Evolutionary conservation across 106 monocot genomes (phyloP).

Genomic region (Apostasia shenzhenica): DNA sequence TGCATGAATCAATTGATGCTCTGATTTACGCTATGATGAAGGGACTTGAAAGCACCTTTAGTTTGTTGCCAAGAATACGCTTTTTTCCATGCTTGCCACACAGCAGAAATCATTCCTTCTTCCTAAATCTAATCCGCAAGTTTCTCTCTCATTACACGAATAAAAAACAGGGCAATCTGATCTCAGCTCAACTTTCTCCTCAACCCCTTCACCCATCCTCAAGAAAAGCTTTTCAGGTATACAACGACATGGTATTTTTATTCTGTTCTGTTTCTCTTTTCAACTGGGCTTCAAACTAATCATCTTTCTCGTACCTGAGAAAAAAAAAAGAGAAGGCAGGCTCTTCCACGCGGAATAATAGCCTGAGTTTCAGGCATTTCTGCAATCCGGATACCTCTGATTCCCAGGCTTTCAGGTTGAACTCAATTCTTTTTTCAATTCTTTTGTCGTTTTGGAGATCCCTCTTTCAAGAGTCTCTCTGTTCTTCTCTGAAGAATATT

Average conservation of each 20-base stretch:
- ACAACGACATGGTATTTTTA: background rate
- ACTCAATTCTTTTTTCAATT: background rate
- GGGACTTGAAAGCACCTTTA: background rate
- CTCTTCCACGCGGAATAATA: conserved; percentile 8
- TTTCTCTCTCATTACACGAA: too few relatives aligned
- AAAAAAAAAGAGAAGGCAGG: conserved; percentile 3
- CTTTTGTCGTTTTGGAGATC: background rate
- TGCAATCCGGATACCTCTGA: conserved; percentile 16
- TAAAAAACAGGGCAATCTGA: background rate
- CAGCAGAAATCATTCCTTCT: too few relatives aligned
- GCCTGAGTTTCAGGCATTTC: conserved; percentile 9
- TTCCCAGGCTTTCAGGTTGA: conserved; percentile 41
- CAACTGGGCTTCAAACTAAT: too few relatives aligned
- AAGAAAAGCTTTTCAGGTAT: background rate
- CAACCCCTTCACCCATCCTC: background rate
- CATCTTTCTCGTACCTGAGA: background rate
- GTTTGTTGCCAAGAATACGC: background rate
- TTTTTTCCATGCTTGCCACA: too few relatives aligned
- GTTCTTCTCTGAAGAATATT: conserved; percentile 34
- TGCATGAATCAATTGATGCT: background rate
- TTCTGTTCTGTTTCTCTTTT: background rate
- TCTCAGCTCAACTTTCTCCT: background rate
- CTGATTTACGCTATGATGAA: background rate
- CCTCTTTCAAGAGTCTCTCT: background rate
- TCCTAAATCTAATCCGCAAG: too few relatives aligned